Base-by-base conservation (phyloP, 2,329 filamentous ascomycete species). In the Bretziella fagacearum region DNA sequence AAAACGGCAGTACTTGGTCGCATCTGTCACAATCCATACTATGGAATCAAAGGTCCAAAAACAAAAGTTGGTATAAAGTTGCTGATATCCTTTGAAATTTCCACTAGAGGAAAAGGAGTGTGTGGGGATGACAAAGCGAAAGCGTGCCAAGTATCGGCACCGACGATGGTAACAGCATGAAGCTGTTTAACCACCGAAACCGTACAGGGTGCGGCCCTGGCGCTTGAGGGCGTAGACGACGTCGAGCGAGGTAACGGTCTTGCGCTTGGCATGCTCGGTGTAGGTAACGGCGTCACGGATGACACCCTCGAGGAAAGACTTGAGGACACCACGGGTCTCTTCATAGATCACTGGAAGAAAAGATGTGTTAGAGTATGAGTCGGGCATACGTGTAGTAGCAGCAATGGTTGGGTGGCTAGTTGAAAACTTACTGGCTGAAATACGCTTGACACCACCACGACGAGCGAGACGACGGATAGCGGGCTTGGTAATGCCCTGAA, bases 401-500 rank as follows among this genome's bases (percentile, higher is more conserved):
- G 18, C 17, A 13, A 1, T 4, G 40, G 15, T 1, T 23, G 13
- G 8, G n/a, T n/a, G n/a, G n/a, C n/a, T n/a, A n/a, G n/a, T n/a
- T n/a, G n/a, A n/a, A n/a, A 17, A 46, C 47, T 46, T 44, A 49
- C 42, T 93, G 65, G 87, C 87, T 62, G 86, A 94, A 63, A 95
- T 95, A 93, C 87, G 87, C 84, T 95, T 95, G 76, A 95, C 87
- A 89, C 87, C 87, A 69, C 87, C 87, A 91, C 87, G 86, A 71
- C 87, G 87, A 56, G 87, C 87, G 65, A 95, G 86, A 93, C 87
- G 87, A 62, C 87, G 82, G 70, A 95, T 95, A 61, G 87, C 87
- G 61, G 87, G 87, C 83, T 95, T 95, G 63, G 87, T 95, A 65
- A 95, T 95, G 71, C 87, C 87, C 74, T 95, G 87, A 65, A 95